phyloP scores from a whole-genome alignment of 2,329 filamentous ascomycete genomes.

The Claviceps quebecensis region DNA sequence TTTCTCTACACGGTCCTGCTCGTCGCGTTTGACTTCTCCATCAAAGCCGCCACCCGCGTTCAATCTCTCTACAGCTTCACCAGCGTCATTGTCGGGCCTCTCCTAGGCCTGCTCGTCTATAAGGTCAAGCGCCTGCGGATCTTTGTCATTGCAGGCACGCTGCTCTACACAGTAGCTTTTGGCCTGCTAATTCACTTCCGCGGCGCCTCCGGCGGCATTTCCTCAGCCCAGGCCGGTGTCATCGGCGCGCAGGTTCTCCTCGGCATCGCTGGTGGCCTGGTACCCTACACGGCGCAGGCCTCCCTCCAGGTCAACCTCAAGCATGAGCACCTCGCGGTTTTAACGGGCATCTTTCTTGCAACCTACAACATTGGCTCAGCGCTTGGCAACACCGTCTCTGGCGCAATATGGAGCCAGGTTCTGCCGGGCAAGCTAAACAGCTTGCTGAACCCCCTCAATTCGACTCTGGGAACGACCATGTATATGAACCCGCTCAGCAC shows the following conservation, averaged over 20 bases:
- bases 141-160: conserved; percentile 35
- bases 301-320: conserved; percentile 42
- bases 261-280: conserved; percentile 41
- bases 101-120: conserved; percentile 35
- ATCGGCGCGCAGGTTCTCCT: conserved; percentile 48
- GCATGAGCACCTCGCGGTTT: conserved; percentile 41
- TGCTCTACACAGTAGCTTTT: conserved; percentile 38
- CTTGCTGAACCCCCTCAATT: conserved; percentile 30
- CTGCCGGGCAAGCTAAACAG: conserved; percentile 34
- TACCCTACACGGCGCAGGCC: conserved; percentile 44
- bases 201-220: conserved; percentile 23
- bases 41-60: conserved; percentile 35
- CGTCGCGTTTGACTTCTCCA: conserved; percentile 33
- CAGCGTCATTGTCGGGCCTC: conserved; percentile 30
- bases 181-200: conserved; percentile 46
- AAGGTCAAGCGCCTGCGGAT: conserved; percentile 38
- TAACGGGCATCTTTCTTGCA: conserved; percentile 41
- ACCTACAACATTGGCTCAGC: conserved; percentile 44
- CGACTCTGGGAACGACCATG: conserved; percentile 34
- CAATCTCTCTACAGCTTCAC: conserved; percentile 34
- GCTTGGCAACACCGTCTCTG: conserved; percentile 42
- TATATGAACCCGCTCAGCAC: conserved; percentile 44
- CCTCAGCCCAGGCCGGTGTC: conserved; percentile 35
- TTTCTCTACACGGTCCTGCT: conserved; percentile 39
- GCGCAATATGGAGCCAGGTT: conserved; percentile 45